Percentiles rank a stretch among this genome's conserved stretches.
Evolutionary conservation across 257 asterid genomes (phyloP).

Genomic region (Jaltomata sinuosa): DNA sequence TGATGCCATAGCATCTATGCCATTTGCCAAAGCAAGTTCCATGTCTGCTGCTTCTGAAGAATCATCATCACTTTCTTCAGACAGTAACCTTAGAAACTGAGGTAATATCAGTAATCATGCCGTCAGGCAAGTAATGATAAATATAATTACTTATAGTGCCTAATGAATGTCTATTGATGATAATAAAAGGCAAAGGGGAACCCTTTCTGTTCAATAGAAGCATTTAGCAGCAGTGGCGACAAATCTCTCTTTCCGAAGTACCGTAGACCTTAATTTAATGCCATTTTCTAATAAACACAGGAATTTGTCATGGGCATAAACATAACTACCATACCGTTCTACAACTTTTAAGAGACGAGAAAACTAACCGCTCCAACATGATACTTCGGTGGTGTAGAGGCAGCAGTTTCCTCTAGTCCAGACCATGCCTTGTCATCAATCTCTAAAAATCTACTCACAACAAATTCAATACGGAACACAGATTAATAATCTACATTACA

Average conservation of each 20-base stretch:
- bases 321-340: neutral
- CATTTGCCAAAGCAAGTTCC: conserved; percentile 58
- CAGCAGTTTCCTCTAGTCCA: conserved; percentile 78
- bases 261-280: neutral
- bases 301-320: neutral
- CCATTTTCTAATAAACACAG: neutral
- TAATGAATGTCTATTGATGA: neutral
- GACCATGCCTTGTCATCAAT: conserved; percentile 69
- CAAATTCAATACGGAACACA: neutral
- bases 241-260: neutral
- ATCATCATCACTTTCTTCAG: conserved; percentile 44
- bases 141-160: neutral
- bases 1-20: conserved; percentile 58
- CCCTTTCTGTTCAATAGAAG: neutral
- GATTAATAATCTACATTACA: neutral
- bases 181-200: neutral
- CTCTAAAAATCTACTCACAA: conserved; percentile 45
- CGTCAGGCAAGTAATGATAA: neutral
- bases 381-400: conserved; percentile 42
- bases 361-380: conserved; percentile 83
- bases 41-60: conserved; percentile 43
- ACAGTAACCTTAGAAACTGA: conserved; percentile 73
- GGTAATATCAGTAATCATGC: neutral
- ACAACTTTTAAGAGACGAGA: neutral
- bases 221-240: neutral